These are phyloP conservation scores for Aspergillus ostianus DNA, from an alignment of 495 filamentous ascomycete genomes.

Conservation along the genomic window DNA sequence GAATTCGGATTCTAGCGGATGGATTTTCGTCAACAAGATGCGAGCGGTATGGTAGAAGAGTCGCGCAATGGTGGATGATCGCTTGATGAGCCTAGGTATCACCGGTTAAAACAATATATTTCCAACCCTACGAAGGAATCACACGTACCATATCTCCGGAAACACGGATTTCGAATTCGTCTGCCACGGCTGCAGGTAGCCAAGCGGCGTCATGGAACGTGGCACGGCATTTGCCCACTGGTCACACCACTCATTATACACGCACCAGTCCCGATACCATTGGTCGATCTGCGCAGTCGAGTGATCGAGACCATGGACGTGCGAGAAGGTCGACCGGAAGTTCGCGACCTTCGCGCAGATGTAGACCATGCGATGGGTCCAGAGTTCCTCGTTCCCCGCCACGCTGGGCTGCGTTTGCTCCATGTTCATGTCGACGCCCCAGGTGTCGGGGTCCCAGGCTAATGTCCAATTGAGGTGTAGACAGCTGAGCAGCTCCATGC, in stretches of 20 bases:
- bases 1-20: slow-evolving; percentile 61
- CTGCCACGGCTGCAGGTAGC: slow-evolving; percentile 67
- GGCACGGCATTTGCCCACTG: slow-evolving; percentile 77
- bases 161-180: slow-evolving; percentile 71
- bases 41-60: slow-evolving; percentile 91
- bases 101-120: slow-evolving; percentile 6
- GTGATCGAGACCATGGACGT: slow-evolving; percentile 56
- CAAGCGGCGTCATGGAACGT: slow-evolving; percentile 83
- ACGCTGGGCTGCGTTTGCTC: slow-evolving; percentile 36
- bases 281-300: slow-evolving; percentile 60
- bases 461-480: slow-evolving; percentile 84
- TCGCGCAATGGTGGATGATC: slow-evolving; percentile 73
- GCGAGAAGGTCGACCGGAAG: slow-evolving; percentile 68
- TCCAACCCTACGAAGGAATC: no score
- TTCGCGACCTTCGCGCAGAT: slow-evolving; percentile 86
- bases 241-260: slow-evolving; percentile 71
- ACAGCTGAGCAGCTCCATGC: slow-evolving; percentile 86
- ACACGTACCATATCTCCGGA: slow-evolving; percentile 75
- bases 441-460: slow-evolving; percentile 88
- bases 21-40: slow-evolving; percentile 73
- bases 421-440: slow-evolving; percentile 86
- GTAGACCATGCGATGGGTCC: slow-evolving; percentile 88
- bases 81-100: slow-evolving; percentile 68
- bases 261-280: slow-evolving; percentile 72
- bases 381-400: slow-evolving; percentile 71